phyloP scores from a whole-genome alignment of 2,329 filamentous ascomycete species.

The Fusarium sp. region DNA sequence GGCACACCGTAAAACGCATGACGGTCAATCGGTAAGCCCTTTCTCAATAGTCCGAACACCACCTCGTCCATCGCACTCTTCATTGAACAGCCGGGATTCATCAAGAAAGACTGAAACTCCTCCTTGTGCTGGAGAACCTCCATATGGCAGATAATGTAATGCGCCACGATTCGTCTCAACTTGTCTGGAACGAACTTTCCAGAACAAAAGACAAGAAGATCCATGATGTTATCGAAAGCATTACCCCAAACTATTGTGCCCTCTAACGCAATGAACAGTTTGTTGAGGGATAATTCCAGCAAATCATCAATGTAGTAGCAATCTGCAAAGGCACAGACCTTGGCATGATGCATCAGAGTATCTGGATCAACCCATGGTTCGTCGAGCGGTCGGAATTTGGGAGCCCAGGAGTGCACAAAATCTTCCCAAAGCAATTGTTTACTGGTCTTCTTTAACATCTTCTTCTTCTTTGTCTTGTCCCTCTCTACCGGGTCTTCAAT shows the following conservation, averaged over 20 bases:
- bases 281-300: not conserved
- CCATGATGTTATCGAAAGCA: not conserved
- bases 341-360: not conserved
- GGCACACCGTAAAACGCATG: too few relatives aligned
- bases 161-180: not conserved
- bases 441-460: too few relatives aligned
- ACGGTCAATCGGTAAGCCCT: too few relatives aligned
- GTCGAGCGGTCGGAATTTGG: not conserved
- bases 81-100: not conserved
- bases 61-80: too few relatives aligned
- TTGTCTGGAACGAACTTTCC: rapidly evolving
- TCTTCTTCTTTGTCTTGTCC: too few relatives aligned
- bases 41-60: not conserved
- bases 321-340: not conserved
- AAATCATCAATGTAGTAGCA: not conserved
- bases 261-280: not conserved
- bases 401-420: not conserved
- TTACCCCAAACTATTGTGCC: not conserved
- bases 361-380: not conserved
- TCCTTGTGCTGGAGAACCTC: not conserved
- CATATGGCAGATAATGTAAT: not conserved
- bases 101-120: not conserved
- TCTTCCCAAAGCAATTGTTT: not conserved
- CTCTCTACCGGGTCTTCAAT: too few relatives aligned
- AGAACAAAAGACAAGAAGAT: rapidly evolving